phyloP scores from a whole-genome alignment of 768 basidiomycete species.

The Pleurotus tuber-regium region DNA sequence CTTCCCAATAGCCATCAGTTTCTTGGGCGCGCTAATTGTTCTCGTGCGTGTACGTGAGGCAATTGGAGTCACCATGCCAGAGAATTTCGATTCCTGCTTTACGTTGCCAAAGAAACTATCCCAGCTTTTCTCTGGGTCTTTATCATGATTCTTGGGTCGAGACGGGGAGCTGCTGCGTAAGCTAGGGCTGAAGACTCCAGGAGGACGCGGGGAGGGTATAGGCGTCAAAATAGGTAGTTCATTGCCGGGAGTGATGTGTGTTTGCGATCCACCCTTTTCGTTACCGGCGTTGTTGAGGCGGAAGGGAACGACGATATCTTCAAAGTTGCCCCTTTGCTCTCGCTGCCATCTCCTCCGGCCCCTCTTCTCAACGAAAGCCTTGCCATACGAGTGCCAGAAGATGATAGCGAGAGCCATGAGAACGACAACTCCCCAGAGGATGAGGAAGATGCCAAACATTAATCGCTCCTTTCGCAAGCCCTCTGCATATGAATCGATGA shows the following conservation, averaged over 20 bases:
- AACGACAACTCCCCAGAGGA: slow-evolving; percentile 82
- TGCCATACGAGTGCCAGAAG: slow-evolving; percentile 69
- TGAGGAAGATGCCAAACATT: slow-evolving; percentile 82
- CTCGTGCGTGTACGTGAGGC: slow-evolving; percentile 21
- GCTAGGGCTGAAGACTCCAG: slow-evolving; percentile 18
- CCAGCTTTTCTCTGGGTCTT: slow-evolving; percentile 37
- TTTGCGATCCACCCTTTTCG: slow-evolving; percentile 21
- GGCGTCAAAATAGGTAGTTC: slow-evolving; percentile 49
- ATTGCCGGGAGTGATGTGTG: slow-evolving; percentile 16
- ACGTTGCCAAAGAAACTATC: slow-evolving; percentile 38
- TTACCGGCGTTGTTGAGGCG: slow-evolving; percentile 11
- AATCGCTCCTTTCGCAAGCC: slow-evolving; percentile 78
- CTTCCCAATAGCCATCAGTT: slow-evolving; percentile 42
- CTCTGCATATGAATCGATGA: slow-evolving; percentile 71
- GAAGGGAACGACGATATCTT: slow-evolving; percentile 39
- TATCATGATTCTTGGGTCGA: slow-evolving; percentile 16
- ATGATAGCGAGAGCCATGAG: slow-evolving; percentile 72
- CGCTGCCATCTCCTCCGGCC: slow-evolving; percentile 47
- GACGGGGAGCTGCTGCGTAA: slow-evolving; percentile 18
- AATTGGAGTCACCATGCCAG: slow-evolving; percentile 15
- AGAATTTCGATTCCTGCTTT: slow-evolving; percentile 4
- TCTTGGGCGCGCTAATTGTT: slow-evolving; percentile 31
- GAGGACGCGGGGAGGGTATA: slow-evolving; percentile 36
- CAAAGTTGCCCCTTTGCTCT: slow-evolving; percentile 48
- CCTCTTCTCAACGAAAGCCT: slow-evolving; percentile 41